phyloP scores from a whole-genome alignment of 306 rosid species.

The Ormosia semicastrata region DNA sequence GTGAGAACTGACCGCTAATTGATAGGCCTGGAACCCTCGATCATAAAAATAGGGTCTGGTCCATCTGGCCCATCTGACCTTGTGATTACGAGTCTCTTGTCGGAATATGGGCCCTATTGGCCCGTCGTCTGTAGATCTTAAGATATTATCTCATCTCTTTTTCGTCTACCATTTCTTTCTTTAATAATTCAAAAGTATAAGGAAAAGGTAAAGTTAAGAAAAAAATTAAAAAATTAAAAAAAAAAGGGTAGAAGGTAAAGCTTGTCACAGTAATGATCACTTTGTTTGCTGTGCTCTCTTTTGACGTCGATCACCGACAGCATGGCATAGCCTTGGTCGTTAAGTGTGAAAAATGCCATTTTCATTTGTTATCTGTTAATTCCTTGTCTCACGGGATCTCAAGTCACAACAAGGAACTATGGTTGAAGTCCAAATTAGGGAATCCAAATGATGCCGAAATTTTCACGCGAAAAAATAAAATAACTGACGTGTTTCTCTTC shows the following conservation, averaged over 20 bases:
- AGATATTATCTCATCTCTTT: too few relatives aligned
- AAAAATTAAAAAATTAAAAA: neutral
- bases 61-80: neutral
- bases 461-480: slow-evolving; percentile 4
- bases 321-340: neutral
- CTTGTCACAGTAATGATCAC: neutral
- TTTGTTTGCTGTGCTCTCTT: neutral
- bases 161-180: too few relatives aligned
- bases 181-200: too few relatives aligned
- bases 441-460: slow-evolving; percentile 9
- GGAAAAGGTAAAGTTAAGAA: neutral
- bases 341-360: neutral
- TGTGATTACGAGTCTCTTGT: neutral
- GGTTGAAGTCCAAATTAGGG: neutral
- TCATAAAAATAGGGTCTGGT: neutral
- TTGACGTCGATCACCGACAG: slow-evolving; percentile 18
- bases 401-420: neutral
- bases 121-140: too few relatives aligned
- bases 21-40: neutral
- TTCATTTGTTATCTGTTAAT: neutral
- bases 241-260: neutral
- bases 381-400: slow-evolving; percentile 3
- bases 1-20: neutral
- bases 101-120: too few relatives aligned
- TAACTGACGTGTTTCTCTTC: neutral